These are phyloP conservation scores for Pleurotus giganteus DNA, from an alignment of 768 basidiomycete genomes.

Conservation along the genomic window DNA sequence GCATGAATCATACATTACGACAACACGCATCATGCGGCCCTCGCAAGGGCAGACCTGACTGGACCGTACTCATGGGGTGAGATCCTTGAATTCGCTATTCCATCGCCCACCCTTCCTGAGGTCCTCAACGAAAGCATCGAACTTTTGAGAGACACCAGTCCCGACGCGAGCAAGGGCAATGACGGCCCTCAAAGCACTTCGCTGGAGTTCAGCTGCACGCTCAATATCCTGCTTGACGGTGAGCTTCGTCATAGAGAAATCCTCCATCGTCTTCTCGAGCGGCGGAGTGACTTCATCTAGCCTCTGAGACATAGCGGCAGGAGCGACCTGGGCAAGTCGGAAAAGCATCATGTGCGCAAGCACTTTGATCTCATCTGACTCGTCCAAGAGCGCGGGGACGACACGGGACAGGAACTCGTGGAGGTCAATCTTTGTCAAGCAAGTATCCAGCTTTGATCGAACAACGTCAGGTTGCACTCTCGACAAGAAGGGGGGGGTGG, in stretches of 20 bases:
- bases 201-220: conserved; percentile 85
- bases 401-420: conserved; percentile 82
- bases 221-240: conserved; percentile 93
- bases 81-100: conserved; percentile 70
- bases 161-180: conserved; percentile 82
- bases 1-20: no score
- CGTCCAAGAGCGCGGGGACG: conserved; percentile 80
- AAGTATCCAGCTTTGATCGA: conserved; percentile 78
- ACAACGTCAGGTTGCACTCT: not conserved
- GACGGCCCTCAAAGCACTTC: conserved; percentile 85
- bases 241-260: conserved; percentile 86
- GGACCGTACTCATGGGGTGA: conserved; percentile 19
- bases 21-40: no score
- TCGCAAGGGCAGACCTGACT: no score
- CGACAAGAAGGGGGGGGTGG: not conserved
- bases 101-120: conserved; percentile 64
- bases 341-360: conserved; percentile 95
- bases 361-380: conserved; percentile 96
- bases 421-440: conserved; percentile 83
- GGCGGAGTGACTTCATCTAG: conserved; percentile 83
- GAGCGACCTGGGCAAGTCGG: conserved; percentile 84
- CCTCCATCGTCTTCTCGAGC: conserved; percentile 88
- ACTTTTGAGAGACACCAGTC: conserved; percentile 60
- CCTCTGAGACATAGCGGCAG: conserved; percentile 76
- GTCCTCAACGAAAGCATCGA: conserved; percentile 79